phyloP scores from a whole-genome alignment of 208 protist species.

The Wallacemonas sp. region DNA sequence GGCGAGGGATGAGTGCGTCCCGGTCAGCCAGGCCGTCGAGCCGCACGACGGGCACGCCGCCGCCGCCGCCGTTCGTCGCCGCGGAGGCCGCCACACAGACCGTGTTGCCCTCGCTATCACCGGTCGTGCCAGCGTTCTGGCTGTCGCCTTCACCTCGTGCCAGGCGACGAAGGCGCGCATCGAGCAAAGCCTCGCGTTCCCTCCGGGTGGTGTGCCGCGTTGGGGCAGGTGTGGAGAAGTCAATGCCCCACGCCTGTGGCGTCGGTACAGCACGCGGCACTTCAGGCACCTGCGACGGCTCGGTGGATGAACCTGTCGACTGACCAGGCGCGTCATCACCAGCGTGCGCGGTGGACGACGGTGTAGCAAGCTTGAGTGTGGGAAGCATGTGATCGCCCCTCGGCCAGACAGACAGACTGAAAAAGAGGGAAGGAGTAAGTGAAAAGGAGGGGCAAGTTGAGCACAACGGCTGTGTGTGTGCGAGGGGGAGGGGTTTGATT shows the following conservation, averaged over 20 bases:
- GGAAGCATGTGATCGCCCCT: no score
- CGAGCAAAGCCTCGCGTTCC: conserved; percentile 56
- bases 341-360: background rate
- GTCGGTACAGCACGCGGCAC: background rate
- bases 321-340: background rate
- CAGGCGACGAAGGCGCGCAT: conserved; percentile 24
- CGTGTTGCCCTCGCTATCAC: conserved; percentile 52
- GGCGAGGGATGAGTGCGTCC: conserved; percentile 54
- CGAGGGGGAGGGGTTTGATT: no score
- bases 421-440: no score
- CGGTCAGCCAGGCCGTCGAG: conserved; percentile 50
- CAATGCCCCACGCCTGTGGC: conserved; percentile 68
- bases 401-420: no score
- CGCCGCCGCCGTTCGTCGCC: background rate
- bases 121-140: background rate
- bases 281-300: background rate
- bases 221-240: conserved; percentile 45
- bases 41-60: conserved; percentile 31
- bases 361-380: no score
- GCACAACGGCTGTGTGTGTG: no score
- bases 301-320: background rate
- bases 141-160: background rate
- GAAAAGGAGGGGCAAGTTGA: no score
- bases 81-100: background rate
- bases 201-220: conserved; percentile 63